Percentiles rank a stretch among this genome's conserved stretches.
Conservation (phyloP, 306 rosid genomes). For the Sesbania bispinosa region DNA sequence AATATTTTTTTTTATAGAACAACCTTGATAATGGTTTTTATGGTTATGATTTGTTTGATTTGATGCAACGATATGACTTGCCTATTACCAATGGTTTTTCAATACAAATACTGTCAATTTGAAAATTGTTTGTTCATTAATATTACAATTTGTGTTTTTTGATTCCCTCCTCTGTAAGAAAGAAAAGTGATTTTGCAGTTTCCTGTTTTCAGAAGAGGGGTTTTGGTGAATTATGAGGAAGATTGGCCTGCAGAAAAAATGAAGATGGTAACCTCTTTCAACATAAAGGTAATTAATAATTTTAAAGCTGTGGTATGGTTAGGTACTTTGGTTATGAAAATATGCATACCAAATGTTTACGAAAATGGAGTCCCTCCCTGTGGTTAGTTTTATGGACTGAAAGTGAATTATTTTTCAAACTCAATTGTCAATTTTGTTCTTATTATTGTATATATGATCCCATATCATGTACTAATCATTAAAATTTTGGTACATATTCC, state of each 20-base stretch:
- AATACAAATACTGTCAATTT: neutral
- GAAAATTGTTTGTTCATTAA: neutral
- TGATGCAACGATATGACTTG: neutral
- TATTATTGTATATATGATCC: too few species aligned
- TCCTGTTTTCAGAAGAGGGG: too few species aligned
- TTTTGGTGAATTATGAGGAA: neutral
- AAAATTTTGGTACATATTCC: too few species aligned
- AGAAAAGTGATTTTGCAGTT: too few species aligned
- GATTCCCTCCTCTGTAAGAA: too few species aligned
- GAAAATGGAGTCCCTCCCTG: neutral
- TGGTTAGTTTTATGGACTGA: neutral
- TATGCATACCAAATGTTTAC: conserved; percentile 26
- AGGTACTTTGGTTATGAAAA: neutral
- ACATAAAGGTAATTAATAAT: conserved; percentile 37
- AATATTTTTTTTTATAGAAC: neutral
- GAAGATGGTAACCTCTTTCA: conserved; percentile 35
- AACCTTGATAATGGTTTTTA: neutral
- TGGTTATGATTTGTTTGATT: neutral
- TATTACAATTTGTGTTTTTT: too few species aligned
- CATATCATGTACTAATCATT: too few species aligned
- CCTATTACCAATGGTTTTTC: neutral
- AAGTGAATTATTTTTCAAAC: neutral
- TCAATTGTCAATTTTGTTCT: neutral
- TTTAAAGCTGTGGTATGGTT: neutral
- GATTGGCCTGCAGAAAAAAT: neutral